Evolutionary conservation across 139 green algal genomes (phyloP).

Genomic region (Choricystis sp.): DNA sequence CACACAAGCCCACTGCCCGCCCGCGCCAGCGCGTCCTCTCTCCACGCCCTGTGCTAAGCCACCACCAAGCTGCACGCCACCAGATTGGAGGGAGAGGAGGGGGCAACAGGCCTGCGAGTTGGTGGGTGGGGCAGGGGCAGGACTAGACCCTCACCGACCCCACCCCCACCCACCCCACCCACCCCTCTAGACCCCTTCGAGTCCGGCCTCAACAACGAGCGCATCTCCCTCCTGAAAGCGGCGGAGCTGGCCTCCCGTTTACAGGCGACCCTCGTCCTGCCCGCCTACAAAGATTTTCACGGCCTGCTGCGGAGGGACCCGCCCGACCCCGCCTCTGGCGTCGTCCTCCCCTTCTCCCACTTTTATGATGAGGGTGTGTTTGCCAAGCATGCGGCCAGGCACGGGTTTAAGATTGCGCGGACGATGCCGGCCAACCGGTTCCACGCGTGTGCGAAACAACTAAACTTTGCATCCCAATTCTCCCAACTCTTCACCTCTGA

Average conservation of each 20-base stretch:
- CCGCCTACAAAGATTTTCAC: not conserved
- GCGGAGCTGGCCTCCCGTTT: not conserved
- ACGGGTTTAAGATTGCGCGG: not conserved
- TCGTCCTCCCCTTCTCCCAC: not conserved
- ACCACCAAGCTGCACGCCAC: no score
- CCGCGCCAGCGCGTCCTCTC: no score
- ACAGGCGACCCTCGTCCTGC: not conserved
- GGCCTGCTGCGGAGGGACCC: not conserved
- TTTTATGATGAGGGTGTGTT: not conserved
- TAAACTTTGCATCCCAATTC: not conserved
- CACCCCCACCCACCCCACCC: not conserved
- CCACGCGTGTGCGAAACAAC: not conserved
- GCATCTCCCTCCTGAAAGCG: not conserved
- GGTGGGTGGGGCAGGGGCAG: not conserved
- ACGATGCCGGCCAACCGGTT: not conserved
- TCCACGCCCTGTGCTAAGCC: no score
- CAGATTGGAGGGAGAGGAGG: no score
- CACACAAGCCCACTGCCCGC: no score
- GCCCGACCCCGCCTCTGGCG: not conserved
- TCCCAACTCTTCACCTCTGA: not conserved
- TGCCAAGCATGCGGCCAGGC: not conserved
- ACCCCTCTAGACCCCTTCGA: not conserved
- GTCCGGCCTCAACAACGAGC: not conserved
- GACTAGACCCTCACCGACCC: not conserved
- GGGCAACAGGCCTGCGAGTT: not conserved